Evolutionary conservation across 805 yeast genomes (phyloP).

Genomic region (Candida dajiaensis): DNA sequence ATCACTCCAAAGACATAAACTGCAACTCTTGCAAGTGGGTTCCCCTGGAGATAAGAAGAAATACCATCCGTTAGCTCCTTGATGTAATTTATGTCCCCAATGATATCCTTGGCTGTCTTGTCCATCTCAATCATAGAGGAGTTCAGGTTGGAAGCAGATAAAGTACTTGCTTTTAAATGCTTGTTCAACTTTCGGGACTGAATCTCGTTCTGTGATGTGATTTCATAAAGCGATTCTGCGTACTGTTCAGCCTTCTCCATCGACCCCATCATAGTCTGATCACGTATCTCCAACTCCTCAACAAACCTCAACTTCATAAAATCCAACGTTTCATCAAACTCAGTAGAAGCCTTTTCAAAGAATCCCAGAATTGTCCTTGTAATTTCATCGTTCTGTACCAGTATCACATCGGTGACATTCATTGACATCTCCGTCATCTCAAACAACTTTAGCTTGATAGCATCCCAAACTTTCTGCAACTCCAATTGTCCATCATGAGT

Average conservation of each 20-base stretch:
- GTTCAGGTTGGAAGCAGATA: not conserved
- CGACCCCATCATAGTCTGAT: not conserved
- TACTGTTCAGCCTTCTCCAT: not conserved
- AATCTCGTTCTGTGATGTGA: not conserved
- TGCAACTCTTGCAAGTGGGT: not conserved
- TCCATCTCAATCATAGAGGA: not conserved
- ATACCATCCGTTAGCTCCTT: not conserved
- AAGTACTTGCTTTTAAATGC: not conserved
- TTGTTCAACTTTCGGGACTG: not conserved
- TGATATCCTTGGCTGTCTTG: not conserved
- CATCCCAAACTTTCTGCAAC: conserved; percentile 11
- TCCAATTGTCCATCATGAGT: conserved; percentile 7
- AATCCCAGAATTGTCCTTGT: conserved; percentile 9
- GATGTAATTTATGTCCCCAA: not conserved
- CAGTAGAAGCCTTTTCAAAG: conserved; percentile 6
- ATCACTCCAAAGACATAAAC: not conserved
- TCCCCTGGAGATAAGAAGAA: not conserved
- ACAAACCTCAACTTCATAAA: conserved; percentile 10
- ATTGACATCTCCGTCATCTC: conserved; percentile 11
- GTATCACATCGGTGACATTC: conserved; percentile 12
- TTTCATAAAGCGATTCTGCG: not conserved
- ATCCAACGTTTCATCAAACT: conserved; percentile 7
- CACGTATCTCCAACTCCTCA: conserved; percentile 11
- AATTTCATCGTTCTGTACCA: conserved; percentile 8
- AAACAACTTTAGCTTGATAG: conserved; percentile 9